These are phyloP conservation scores for Diaporthe capsici DNA, from an alignment of 2,329 filamentous ascomycete genomes.

Conservation along the genomic window DNA sequence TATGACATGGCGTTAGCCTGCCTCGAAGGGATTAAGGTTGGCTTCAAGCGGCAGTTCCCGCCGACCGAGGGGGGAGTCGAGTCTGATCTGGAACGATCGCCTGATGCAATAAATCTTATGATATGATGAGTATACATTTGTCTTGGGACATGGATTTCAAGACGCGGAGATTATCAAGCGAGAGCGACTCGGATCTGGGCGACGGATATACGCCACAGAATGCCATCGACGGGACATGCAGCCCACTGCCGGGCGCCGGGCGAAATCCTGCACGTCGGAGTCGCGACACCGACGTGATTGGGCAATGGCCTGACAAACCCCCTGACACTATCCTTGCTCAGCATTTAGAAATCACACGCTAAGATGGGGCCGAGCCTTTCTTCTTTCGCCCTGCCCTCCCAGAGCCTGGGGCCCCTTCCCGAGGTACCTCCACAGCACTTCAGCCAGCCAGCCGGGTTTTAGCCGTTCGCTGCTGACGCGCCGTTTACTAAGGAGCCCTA, in stretches of 20 bases:
- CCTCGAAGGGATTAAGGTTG: not conserved
- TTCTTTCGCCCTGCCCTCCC: not conserved
- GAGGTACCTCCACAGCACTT: slow-evolving; percentile 1
- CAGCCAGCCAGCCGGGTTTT: slow-evolving; percentile 5
- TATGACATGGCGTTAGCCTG: not conserved
- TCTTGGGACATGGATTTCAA: not conserved
- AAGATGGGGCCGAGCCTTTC: not conserved
- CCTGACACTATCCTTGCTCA: slow-evolving; percentile 31
- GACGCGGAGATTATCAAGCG: not conserved
- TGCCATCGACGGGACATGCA: slow-evolving; percentile 4
- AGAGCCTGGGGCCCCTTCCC: not conserved
- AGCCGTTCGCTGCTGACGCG: slow-evolving; percentile 29
- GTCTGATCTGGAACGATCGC: slow-evolving; percentile 8
- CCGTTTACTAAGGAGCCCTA: slow-evolving; percentile 27
- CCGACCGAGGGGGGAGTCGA: not conserved
- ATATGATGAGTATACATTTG: not conserved
- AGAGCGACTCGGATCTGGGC: not conserved
- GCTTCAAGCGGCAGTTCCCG: slow-evolving; percentile 11
- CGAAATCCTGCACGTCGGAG: not conserved
- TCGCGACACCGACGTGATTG: slow-evolving; percentile 12
- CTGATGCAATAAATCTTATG: not conserved
- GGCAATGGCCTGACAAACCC: slow-evolving; percentile 34
- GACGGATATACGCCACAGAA: not conserved
- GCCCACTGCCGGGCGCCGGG: not conserved
- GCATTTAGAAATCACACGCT: slow-evolving; percentile 30